A percentile compares a stretch with the other conserved stretches of the same genome.
phyloP scores from a whole-genome alignment of 2,329 filamentous ascomycete species.

The Trichoderma atrobrunneum region DNA sequence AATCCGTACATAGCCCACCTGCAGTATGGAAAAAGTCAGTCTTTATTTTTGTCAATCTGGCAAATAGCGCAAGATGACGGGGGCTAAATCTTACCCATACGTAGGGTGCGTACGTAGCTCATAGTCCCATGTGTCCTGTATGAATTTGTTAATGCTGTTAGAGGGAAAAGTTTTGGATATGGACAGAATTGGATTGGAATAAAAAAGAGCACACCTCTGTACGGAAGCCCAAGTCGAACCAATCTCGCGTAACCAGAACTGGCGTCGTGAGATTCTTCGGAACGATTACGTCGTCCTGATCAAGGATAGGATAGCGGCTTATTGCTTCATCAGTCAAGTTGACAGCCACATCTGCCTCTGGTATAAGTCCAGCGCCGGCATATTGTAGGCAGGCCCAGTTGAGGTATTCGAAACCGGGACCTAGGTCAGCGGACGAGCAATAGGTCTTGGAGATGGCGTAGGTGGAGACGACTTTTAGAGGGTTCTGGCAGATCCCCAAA shows the following conservation, averaged over 20 bases:
- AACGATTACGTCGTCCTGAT: background rate
- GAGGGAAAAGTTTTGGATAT: background rate
- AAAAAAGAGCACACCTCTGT: background rate
- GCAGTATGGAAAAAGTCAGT: background rate
- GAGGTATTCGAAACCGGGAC: background rate
- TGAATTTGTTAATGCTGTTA: background rate
- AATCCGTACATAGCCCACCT: constrained; percentile 5
- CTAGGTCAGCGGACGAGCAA: background rate
- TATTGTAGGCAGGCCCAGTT: background rate
- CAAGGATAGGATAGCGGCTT: background rate
- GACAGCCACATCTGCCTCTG: background rate
- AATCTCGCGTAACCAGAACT: background rate
- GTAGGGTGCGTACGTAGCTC: background rate
- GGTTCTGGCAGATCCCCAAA: background rate
- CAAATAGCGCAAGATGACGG: background rate
- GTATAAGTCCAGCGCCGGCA: background rate
- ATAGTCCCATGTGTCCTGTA: background rate
- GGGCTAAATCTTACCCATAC: background rate
- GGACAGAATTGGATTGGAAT: background rate
- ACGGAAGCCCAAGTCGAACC: constrained; percentile 1
- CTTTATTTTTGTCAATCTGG: background rate
- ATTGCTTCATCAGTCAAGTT: background rate
- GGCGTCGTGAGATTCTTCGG: constrained; percentile 1
- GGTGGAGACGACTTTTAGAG: background rate
- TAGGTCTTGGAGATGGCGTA: background rate